Conservation (phyloP, 768 basidiomycete genomes). For the Russula sp. region DNA sequence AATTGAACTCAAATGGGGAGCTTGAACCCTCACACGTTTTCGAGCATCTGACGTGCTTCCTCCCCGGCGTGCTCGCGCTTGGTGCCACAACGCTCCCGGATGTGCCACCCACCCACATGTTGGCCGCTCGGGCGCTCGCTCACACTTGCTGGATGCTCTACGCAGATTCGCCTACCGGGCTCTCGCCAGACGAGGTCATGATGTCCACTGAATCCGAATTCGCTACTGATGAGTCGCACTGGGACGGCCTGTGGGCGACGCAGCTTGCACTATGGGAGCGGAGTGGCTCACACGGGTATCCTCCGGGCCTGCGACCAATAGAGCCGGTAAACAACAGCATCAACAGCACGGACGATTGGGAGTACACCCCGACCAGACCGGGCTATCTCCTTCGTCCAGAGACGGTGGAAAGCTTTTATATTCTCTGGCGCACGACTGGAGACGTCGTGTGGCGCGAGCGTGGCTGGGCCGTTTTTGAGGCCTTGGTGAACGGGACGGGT, state of each 20-base stretch:
- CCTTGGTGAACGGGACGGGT: constrained; percentile 53
- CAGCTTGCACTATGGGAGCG: constrained; percentile 23
- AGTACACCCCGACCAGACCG: constrained; percentile 43
- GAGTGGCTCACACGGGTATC: constrained; percentile 2
- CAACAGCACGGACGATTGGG: constrained; percentile 26
- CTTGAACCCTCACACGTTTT: constrained; percentile 39
- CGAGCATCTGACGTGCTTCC: constrained; percentile 76
- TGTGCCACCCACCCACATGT: constrained; percentile 52
- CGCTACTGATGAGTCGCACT: constrained; percentile 2
- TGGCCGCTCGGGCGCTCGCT: constrained; percentile 71
- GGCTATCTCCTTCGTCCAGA: constrained; percentile 60
- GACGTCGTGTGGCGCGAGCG: constrained; percentile 61
- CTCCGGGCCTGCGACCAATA: constrained; percentile 2
- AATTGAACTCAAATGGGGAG: not conserved
- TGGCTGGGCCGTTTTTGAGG: constrained; percentile 64
- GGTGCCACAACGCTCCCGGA: constrained; percentile 58
- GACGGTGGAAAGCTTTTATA: constrained; percentile 67
- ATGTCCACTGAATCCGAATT: not conserved
- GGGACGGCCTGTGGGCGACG: constrained; percentile 1
- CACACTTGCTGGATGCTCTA: constrained; percentile 68
- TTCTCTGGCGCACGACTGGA: constrained; percentile 65
- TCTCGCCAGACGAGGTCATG: constrained; percentile 58
- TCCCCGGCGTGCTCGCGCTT: constrained; percentile 68
- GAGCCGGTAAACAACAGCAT: not conserved
- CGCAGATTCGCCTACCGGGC: constrained; percentile 60